These are phyloP conservation scores for Glomus cerebriforme DNA, from an alignment of 192 early-diverging fungal genomes.

Conservation along the genomic window DNA sequence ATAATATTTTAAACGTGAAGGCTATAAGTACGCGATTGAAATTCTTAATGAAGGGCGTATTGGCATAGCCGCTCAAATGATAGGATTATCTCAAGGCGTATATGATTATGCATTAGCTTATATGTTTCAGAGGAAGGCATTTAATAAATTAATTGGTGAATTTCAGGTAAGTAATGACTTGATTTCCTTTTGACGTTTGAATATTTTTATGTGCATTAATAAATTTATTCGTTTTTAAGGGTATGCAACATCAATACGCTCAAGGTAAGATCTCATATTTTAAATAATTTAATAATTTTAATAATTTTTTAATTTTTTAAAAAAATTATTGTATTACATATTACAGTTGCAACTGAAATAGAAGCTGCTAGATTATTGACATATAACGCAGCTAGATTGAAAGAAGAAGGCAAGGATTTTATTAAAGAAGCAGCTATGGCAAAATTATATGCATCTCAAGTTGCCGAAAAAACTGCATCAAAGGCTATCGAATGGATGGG, in stretches of 20 bases:
- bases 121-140: slow-evolving; percentile 95
- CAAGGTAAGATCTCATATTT: slow-evolving; percentile 37
- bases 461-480: slow-evolving; percentile 84
- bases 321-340: neutral
- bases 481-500: slow-evolving; percentile 97
- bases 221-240: slow-evolving; percentile 29
- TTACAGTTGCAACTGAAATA: slow-evolving; percentile 80
- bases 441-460: slow-evolving; percentile 93
- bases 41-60: slow-evolving; percentile 98
- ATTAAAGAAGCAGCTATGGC: slow-evolving; percentile 98
- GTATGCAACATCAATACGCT: slow-evolving; percentile 64
- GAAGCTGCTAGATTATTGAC: slow-evolving; percentile 96
- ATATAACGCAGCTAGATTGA: slow-evolving; percentile 94
- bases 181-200: neutral
- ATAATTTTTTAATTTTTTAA: no score
- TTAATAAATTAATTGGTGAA: slow-evolving; percentile 76
- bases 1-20: slow-evolving; percentile 34
- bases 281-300: no score
- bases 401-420: slow-evolving; percentile 90
- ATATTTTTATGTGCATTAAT: neutral
- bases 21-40: slow-evolving; percentile 98
- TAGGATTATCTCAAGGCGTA: slow-evolving; percentile 94
- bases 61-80: slow-evolving; percentile 98
- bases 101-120: slow-evolving; percentile 88
- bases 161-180: slow-evolving; percentile 66